Percentiles rank a stretch among this genome's conserved stretches.
Evolutionary conservation across 441 rosid genomes (phyloP).

Genomic region (Adansonia grandidieri): DNA sequence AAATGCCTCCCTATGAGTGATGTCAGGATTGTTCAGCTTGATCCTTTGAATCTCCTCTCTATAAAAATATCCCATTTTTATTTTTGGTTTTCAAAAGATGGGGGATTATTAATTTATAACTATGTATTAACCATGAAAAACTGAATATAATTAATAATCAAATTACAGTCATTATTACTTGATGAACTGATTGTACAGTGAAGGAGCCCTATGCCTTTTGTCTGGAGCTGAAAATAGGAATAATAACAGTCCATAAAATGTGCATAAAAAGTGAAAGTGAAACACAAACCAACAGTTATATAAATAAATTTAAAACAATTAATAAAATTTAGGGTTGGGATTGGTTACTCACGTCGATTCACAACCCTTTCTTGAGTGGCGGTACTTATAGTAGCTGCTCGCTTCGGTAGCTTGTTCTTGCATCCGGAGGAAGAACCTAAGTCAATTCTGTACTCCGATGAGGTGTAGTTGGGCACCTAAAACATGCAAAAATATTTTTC

Average conservation of each 20-base stretch:
- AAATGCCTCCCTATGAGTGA: constrained; percentile 56
- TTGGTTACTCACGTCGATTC: constrained; percentile 29
- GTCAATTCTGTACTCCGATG: constrained; percentile 22
- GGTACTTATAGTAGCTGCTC: not conserved
- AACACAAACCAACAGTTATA: not conserved
- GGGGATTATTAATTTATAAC: not conserved
- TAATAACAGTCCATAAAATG: not conserved
- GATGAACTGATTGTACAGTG: constrained; percentile 33
- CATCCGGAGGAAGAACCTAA: constrained; percentile 28
- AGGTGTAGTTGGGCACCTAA: constrained; percentile 16
- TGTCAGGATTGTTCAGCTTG: constrained; percentile 55
- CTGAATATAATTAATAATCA: not conserved
- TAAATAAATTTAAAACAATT: not conserved
- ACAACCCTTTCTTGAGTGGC: constrained; percentile 25
- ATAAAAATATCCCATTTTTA: not conserved
- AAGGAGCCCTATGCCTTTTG: constrained; percentile 36
- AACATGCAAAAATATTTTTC: not conserved
- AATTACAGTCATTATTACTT: constrained; percentile 25
- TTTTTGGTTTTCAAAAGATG: not conserved
- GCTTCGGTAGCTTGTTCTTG: constrained; percentile 23
- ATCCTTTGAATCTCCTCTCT: constrained; percentile 64
- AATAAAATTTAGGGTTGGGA: not conserved
- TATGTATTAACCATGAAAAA: not conserved
- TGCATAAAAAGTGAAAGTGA: not conserved
- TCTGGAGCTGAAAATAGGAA: constrained; percentile 25